Percentiles rank a stretch among this genome's conserved stretches.
Conservation (phyloP, 2,329 filamentous ascomycete species). For the Hypoxylon sp. region DNA sequence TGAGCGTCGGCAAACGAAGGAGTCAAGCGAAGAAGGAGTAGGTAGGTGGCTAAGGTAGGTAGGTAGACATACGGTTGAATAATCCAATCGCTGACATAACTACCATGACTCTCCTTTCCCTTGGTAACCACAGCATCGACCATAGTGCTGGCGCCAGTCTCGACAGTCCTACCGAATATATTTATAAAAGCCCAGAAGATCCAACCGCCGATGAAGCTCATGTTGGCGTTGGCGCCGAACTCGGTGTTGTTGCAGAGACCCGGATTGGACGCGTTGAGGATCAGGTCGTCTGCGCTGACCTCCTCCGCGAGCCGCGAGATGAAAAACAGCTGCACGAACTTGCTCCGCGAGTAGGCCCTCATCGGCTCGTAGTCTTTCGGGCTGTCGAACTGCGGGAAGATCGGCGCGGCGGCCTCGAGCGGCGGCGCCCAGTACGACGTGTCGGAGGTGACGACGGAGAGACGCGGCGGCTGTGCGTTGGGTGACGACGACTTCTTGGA, state of each 20-base stretch:
- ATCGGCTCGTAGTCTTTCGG: slow-evolving; percentile 15
- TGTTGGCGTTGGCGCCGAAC: slow-evolving; percentile 1
- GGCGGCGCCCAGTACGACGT: slow-evolving; percentile 26
- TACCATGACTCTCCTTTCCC: slow-evolving; percentile 36
- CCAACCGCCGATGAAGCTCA: not conserved
- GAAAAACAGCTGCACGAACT: slow-evolving; percentile 24
- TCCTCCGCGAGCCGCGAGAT: slow-evolving; percentile 19
- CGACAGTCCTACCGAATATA: slow-evolving; percentile 14
- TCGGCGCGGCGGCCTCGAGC: slow-evolving; percentile 8
- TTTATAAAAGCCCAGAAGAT: slow-evolving; percentile 13
- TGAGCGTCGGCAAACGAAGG: not conserved
- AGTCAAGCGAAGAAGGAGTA: not conserved
- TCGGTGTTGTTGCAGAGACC: slow-evolving; percentile 24
- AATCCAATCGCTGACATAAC: slow-evolving; percentile 39
- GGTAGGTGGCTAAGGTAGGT: not conserved
- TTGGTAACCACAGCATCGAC: slow-evolving; percentile 21
- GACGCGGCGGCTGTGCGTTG: slow-evolving; percentile 12
- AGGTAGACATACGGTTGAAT: slow-evolving; percentile 36
- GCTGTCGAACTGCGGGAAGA: slow-evolving; percentile 23
- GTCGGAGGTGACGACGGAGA: slow-evolving; percentile 29
- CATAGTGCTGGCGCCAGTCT: slow-evolving; percentile 21
- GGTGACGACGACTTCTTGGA: slow-evolving; percentile 18
- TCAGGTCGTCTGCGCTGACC: slow-evolving; percentile 22
- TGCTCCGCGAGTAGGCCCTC: slow-evolving; percentile 21
- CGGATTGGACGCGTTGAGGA: slow-evolving; percentile 27